These are phyloP conservation scores for Claviceps purpurea DNA, from an alignment of 2,329 filamentous ascomycete genomes.

Conservation along the genomic window DNA sequence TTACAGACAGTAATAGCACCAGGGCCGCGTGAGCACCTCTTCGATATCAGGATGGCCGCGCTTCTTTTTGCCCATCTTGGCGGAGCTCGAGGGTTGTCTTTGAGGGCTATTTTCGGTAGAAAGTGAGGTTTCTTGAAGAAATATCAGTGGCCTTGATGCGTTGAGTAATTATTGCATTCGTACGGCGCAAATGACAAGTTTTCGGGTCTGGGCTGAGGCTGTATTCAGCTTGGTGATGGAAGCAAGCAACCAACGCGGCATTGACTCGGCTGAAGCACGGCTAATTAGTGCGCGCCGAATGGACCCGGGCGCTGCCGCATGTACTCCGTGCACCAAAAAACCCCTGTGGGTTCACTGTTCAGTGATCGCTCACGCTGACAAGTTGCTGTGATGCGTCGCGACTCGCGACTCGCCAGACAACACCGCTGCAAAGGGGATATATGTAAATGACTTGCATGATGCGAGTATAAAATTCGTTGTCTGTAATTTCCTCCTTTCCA, in stretches of 20 bases:
- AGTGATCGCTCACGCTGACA: too few species aligned
- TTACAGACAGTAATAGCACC: conserved; percentile 86
- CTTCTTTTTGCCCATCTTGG: conserved; percentile 75
- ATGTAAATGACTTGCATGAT: too few species aligned
- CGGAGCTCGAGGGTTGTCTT: background rate
- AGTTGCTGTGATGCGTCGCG: too few species aligned
- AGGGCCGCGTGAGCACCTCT: conserved; percentile 74
- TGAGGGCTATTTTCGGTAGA: background rate
- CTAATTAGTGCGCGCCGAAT: conserved; percentile 3
- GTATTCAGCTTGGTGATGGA: background rate
- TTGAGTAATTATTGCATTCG: background rate
- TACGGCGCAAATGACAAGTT: background rate
- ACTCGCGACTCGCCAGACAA: too few species aligned
- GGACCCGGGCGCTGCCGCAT: too few species aligned
- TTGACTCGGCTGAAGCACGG: conserved; percentile 13
- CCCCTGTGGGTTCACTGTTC: too few species aligned
- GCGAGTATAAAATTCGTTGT: too few species aligned
- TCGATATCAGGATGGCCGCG: conserved; percentile 75
- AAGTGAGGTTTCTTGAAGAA: too few species aligned
- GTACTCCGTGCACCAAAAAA: too few species aligned
- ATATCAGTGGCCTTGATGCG: background rate
- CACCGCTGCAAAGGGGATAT: too few species aligned
- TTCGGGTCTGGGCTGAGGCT: background rate
- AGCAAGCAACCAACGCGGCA: background rate
- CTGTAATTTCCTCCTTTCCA: too few species aligned